Evolutionary conservation across 169 alveolate species (phyloP), one percentile per base, ranked within the genome.

Genomic region (Plasmodium ovale): DNA sequence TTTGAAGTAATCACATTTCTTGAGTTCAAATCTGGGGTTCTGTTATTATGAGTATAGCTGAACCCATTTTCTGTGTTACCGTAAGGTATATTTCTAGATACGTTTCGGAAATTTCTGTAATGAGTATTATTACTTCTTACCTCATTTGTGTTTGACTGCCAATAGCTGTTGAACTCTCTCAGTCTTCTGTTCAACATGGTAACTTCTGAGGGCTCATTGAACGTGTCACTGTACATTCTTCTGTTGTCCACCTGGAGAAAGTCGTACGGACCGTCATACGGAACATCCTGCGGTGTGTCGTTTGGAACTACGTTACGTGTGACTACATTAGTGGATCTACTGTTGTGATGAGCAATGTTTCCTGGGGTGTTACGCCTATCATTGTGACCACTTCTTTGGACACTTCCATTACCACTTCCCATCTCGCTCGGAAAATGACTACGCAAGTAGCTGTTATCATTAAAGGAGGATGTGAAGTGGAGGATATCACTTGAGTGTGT

Each of bases 131-230:
- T 4, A 14, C 31, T 49, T 44, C 74, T 54, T 29, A 39, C 0
- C 1, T 85, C 73, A 42, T 42, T 68, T 25, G 64, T 69, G 25
- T 44, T 12, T 12, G 39, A 33, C 14, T 79, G 70, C 79, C 72
- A 79, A 31, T 67, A 85, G 39, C 56, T 85, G 29, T 85, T 69
- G 25, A 82, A 82, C 31, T 82, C 90, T 29, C 90, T 37, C 39
- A 82, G 19, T 4, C 90, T 51, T 35, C 90, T 82, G 33, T 82
- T 82, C 14, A 82, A 60, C 90, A 82, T 82, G 39, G 90, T 68
- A 56, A 82, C 85, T 56, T 82, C 90, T 29, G 90, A 54, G 3
- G 90, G 71, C 3, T 82, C 90, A 25, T 65, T 65, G 44, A 82
- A 82, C n/a, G 68, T 27, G 42, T 74, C 72, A 3, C 21, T 74